A percentile compares a stretch with the other conserved stretches of the same genome.
Conservation (phyloP, 2,329 filamentous ascomycete species). For the Epichloe glyceriae region DNA sequence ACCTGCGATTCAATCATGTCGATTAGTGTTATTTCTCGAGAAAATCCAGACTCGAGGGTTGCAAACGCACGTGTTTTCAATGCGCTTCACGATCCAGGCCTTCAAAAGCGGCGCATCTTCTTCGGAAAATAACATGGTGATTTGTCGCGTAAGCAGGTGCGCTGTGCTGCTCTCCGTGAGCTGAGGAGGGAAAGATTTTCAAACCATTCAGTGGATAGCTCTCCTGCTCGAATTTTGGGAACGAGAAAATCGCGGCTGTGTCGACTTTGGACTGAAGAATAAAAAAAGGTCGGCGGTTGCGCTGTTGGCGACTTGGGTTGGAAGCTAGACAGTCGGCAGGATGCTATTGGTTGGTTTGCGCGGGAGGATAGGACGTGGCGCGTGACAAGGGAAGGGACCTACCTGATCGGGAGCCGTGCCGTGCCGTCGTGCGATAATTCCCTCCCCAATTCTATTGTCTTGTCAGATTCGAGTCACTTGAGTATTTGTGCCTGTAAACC, state of each 20-base stretch:
- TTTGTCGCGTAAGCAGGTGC: not conserved
- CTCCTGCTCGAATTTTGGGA: not conserved
- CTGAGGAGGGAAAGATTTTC: not conserved
- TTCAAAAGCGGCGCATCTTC: constrained; percentile 53
- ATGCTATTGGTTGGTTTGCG: not conserved
- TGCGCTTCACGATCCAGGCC: constrained; percentile 63
- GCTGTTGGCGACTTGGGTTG: not conserved
- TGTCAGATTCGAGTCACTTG: too few species aligned
- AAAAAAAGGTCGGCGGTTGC: not conserved
- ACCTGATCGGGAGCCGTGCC: not conserved
- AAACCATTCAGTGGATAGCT: not conserved
- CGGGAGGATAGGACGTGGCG: not conserved
- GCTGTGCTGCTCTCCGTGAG: not conserved
- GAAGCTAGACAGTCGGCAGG: not conserved
- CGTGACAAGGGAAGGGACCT: not conserved
- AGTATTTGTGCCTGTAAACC: too few species aligned
- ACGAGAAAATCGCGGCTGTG: not conserved
- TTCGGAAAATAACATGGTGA: constrained; percentile 47
- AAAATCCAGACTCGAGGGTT: not conserved
- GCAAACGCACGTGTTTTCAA: constrained; percentile 55
- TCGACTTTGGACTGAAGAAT: not conserved
- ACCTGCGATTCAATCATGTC: constrained; percentile 30
- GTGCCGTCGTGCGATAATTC: too few species aligned
- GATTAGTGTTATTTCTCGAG: not conserved
- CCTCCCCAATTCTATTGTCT: too few species aligned